Evolutionary conservation across 768 basidiomycete genomes (phyloP), one percentile per base, ranked within the genome.

Genomic region (Auriculariales sp.): DNA sequence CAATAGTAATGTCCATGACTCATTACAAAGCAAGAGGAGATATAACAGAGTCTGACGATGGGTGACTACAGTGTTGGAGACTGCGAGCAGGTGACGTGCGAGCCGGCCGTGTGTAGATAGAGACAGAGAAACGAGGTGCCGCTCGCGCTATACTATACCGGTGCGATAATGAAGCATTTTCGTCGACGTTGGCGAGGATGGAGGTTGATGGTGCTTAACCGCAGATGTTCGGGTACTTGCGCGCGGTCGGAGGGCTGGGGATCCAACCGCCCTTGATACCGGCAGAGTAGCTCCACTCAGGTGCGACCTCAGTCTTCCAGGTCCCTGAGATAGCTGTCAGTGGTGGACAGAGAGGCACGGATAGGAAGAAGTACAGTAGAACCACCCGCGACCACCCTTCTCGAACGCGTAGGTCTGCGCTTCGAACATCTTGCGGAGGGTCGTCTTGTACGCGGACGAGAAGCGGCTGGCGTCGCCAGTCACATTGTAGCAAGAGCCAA

Each of bases 211-310:
- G n/a, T n/a, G n/a, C 22, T 44, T 25, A 44, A 19, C 19, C 39
- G 54, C 84, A 93, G 49, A 83, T 82, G 55, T 68, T 71, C 12
- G 79, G 82, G 63, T 77, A 87, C 57, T 66, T 56, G 47, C 67
- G 61, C 34, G 71, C 35, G 7, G 71, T 70, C 2, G 78, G 74
- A 60, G 71, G 61, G 53, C 70, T 61, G 7, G 91, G 90, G 59
- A 94, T 92, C 87, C 86, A 92, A 19, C 90, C 90, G 53, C 79
- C 73, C 11, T 68, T 62, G 30, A 93, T 68, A 33, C 89, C 89
- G 35, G 83, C 79, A 54, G 84, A 75, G 68, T 94, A 94, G 1
- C 83, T 73, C 92, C 92, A 95, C 51, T 94, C 92, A 53, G 88
- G 39, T 2, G 86, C 81, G 53, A 66, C 66, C 63, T 90, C 87